These are phyloP conservation scores for Amoebophrya sp. DNA, from an alignment of 169 alveolate genomes.

Conservation along the genomic window DNA sequence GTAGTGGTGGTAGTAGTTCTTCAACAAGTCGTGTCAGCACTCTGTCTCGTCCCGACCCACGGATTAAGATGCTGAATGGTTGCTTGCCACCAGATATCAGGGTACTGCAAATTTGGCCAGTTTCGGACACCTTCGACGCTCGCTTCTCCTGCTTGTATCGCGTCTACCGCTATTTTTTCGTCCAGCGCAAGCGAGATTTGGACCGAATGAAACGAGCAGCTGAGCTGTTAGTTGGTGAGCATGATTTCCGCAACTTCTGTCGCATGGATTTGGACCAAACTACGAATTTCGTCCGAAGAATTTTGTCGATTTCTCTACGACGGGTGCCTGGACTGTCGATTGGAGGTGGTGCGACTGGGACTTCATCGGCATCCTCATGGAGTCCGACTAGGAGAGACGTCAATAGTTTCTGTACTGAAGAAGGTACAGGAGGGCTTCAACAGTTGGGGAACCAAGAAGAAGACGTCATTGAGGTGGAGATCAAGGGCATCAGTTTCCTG, in stretches of 20 bases:
- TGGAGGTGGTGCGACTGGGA: too few species aligned
- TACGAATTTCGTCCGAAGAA: not conserved
- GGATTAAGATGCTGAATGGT: constrained; percentile 57
- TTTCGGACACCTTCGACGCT: constrained; percentile 73
- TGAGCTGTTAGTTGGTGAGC: constrained; percentile 63
- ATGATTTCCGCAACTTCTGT: constrained; percentile 78
- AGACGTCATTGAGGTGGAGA: constrained; percentile 40
- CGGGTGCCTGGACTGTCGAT: too few species aligned
- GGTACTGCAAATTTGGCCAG: constrained; percentile 59
- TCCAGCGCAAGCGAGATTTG: not conserved
- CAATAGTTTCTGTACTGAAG: too few species aligned
- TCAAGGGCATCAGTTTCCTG: constrained; percentile 68
- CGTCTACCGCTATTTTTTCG: not conserved
- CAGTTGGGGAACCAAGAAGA: too few species aligned
- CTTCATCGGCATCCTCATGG: too few species aligned
- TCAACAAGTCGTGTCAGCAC: too few species aligned
- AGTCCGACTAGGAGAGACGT: too few species aligned
- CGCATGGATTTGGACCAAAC: constrained; percentile 57
- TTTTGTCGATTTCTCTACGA: not conserved
- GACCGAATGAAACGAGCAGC: constrained; percentile 53
- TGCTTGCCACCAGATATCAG: constrained; percentile 73
- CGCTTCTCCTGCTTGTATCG: constrained; percentile 45
- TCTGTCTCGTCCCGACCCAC: not conserved
- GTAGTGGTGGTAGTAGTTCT: too few species aligned
- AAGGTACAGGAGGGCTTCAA: too few species aligned